These are phyloP conservation scores for Cutaneotrichosporon sp. DNA, from an alignment of 1,284 basidiomycete species.

Conservation along the genomic window DNA sequence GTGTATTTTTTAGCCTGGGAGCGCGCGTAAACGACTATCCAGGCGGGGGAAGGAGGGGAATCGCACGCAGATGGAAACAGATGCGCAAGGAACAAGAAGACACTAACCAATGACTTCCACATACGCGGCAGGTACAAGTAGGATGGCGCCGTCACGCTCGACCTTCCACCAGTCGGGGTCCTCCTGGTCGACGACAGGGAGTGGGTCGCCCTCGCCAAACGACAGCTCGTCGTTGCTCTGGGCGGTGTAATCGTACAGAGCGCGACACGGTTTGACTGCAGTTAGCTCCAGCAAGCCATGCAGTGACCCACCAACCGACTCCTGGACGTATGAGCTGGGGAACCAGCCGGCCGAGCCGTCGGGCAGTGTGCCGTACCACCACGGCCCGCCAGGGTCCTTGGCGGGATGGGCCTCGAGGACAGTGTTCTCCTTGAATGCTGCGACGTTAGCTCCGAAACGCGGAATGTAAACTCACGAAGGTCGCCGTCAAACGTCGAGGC, in stretches of 20 bases:
- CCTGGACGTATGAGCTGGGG: slow-evolving; percentile 82
- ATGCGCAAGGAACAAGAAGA: slow-evolving; percentile 49
- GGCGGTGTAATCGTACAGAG: slow-evolving; percentile 70
- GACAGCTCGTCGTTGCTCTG: slow-evolving; percentile 69
- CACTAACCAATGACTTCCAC: slow-evolving; percentile 57
- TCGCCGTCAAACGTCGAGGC: slow-evolving; percentile 80
- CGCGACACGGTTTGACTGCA: slow-evolving; percentile 42
- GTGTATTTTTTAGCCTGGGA: slow-evolving; percentile 29
- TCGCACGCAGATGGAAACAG: slow-evolving; percentile 12
- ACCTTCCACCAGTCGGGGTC: slow-evolving; percentile 93
- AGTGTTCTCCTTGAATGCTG: slow-evolving; percentile 76
- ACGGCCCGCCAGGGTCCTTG: slow-evolving; percentile 61
- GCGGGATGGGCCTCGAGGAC: slow-evolving; percentile 77
- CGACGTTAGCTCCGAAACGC: not conserved
- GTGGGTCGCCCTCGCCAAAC: slow-evolving; percentile 68
- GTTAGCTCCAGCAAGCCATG: not conserved
- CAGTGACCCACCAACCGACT: slow-evolving; percentile 60
- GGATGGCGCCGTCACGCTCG: slow-evolving; percentile 72
- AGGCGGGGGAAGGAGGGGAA: slow-evolving; percentile 19
- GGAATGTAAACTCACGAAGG: slow-evolving; percentile 57
- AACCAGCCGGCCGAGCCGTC: slow-evolving; percentile 76
- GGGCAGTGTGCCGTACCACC: slow-evolving; percentile 81
- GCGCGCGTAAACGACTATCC: slow-evolving; percentile 48
- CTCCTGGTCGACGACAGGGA: slow-evolving; percentile 70
- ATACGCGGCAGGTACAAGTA: slow-evolving; percentile 83